Evolutionary conservation across 495 filamentous ascomycete genomes (phyloP), one percentile per base, ranked within the genome.

Genomic region (Bombardia bombarda): DNA sequence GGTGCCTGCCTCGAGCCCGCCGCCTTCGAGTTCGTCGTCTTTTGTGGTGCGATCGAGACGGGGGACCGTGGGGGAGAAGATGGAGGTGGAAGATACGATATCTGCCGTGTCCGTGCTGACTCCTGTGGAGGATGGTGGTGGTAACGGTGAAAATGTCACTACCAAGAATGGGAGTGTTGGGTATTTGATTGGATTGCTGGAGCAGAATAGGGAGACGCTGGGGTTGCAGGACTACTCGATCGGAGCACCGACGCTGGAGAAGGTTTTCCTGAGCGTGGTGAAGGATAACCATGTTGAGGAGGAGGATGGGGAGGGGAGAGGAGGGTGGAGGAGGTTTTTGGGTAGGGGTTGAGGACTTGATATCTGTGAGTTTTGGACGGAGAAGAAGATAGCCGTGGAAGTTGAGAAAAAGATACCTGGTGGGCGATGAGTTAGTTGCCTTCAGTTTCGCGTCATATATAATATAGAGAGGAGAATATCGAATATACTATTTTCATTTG

Each of bases 181-280:
- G n/a, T 7, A 35, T 30, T 21, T 55, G 2, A 50, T 55, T 32
- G 36, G 35, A 32, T 12, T 41, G 20, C 69, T 92, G 0, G 87
- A 90, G 61, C 69, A 67, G 49, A 60, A 75, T 40, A 85, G 80
- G 55, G 67, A 77, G 23, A 60, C 62, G 24, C 56, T 88, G 21
- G 80, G 83, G 1, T 65, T 90, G 32, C 77, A 82, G 63, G 82
- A 84, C 58, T 90, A 84, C 59, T 81, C 78, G 32, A 80, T 87
- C 48, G 80, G 75, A 26, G 82, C 82, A 45, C 86, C 84, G 30
- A 88, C 83, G 10, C 68, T 90, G 41, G 87, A 90, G 60, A 80
- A 88, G 60, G 84, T 90, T 1, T 93, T 93, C 63, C 61, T 93
- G 60, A 78, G 64, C 23, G 86, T 90, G 53, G 84, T 90, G 1